Percentiles rank a stretch among this genome's conserved stretches.
phyloP scores from a whole-genome alignment of 1,284 basidiomycete species.

The Jaminaea rosea region DNA sequence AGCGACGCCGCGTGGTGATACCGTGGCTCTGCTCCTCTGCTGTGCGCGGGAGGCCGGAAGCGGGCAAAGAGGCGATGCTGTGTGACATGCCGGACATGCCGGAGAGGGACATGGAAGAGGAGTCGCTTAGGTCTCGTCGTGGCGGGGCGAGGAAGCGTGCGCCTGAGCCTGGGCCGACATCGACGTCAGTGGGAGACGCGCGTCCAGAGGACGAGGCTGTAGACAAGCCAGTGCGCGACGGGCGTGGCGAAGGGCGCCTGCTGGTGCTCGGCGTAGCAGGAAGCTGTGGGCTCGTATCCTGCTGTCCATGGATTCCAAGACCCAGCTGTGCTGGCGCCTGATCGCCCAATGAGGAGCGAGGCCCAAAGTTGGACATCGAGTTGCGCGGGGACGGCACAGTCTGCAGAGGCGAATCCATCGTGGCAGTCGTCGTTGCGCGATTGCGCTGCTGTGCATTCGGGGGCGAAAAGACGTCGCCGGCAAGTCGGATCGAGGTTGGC shows the following conservation, averaged over 20 bases:
- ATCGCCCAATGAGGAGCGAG: too few species aligned
- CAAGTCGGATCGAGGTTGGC: constrained; percentile 52
- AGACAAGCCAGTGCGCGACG: background rate
- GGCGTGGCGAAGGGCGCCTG: constrained; percentile 1
- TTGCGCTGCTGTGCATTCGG: too few species aligned
- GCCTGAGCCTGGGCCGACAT: background rate
- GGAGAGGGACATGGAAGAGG: background rate
- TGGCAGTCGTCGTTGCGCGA: too few species aligned
- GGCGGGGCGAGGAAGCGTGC: background rate
- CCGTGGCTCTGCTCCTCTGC: too few species aligned
- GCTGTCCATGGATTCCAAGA: background rate
- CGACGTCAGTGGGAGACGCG: background rate
- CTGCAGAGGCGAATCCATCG: too few species aligned
- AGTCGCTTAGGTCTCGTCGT: background rate
- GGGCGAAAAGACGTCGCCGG: constrained; percentile 48
- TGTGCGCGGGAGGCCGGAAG: too few species aligned
- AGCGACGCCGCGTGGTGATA: too few species aligned
- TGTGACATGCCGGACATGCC: too few species aligned
- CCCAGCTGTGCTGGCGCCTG: too few species aligned
- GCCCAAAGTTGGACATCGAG: too few species aligned
- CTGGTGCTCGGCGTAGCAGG: constrained; percentile 2
- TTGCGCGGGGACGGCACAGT: too few species aligned
- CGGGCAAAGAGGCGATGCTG: too few species aligned
- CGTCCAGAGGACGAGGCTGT: background rate
- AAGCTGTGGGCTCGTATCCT: constrained; percentile 1